Evolutionary conservation across 805 yeast species (phyloP).

Genomic region (Ogataea trehalophila): DNA sequence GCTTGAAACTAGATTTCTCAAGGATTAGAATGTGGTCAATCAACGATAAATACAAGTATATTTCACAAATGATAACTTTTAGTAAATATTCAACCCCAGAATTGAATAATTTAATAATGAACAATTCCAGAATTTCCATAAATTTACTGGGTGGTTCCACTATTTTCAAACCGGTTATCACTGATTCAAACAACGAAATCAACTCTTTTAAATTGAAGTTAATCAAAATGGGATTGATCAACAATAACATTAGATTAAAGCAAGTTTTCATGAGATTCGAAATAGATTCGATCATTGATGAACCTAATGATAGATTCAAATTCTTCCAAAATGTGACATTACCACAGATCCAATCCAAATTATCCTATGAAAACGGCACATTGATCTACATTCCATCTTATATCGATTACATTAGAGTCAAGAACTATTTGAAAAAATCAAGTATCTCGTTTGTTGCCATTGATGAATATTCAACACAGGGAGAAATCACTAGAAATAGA

Average conservation of each 20-base stretch:
- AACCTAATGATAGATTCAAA: constrained; percentile 80
- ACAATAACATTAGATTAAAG: constrained; percentile 43
- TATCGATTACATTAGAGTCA: constrained; percentile 75
- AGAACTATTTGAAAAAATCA: constrained; percentile 63
- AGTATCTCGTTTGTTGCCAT: constrained; percentile 62
- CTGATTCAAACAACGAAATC: constrained; percentile 49
- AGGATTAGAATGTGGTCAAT: constrained; percentile 90
- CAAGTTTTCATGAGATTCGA: constrained; percentile 73
- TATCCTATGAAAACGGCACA: constrained; percentile 67
- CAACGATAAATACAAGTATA: constrained; percentile 66
- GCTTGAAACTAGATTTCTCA: constrained; percentile 73
- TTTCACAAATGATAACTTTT: constrained; percentile 77
- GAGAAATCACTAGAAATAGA: constrained; percentile 68
- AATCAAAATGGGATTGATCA: constrained; percentile 26
- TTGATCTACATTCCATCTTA: constrained; percentile 81
- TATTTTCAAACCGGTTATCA: constrained; percentile 45
- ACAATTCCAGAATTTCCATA: constrained; percentile 36
- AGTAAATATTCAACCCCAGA: constrained; percentile 78
- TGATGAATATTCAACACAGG: constrained; percentile 76
- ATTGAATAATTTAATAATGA: constrained; percentile 55
- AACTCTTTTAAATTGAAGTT: constrained; percentile 48
- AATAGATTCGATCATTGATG: constrained; percentile 48
- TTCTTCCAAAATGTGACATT: constrained; percentile 69
- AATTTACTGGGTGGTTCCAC: constrained; percentile 56
- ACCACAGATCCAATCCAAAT: constrained; percentile 62